A percentile compares a stretch with the other conserved stretches of the same genome.
Evolutionary conservation across 495 filamentous ascomycete genomes (phyloP).

Genomic region (Penicillium bovifimosum): DNA sequence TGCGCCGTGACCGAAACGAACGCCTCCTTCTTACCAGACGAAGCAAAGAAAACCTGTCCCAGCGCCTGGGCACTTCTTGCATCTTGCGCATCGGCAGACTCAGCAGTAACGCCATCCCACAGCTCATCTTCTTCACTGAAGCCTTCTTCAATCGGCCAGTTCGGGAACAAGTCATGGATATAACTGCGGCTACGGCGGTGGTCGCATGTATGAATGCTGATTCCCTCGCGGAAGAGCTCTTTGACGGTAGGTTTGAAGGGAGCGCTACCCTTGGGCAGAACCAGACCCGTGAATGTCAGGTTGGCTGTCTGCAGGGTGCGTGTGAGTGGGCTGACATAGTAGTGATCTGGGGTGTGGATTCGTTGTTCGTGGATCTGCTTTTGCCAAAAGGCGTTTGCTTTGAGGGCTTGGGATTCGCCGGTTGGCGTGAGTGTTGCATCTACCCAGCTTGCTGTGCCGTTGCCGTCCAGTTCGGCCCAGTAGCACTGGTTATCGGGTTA

Average conservation of each 20-base stretch:
- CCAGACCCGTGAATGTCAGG: slow-evolving; percentile 53
- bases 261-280: slow-evolving; percentile 37
- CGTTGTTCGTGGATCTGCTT: slow-evolving; percentile 43
- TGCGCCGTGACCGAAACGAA: slow-evolving; percentile 66
- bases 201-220: slow-evolving; percentile 77
- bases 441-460: slow-evolving; percentile 58
- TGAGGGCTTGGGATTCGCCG: slow-evolving; percentile 57
- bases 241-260: slow-evolving; percentile 60
- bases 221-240: slow-evolving; percentile 65
- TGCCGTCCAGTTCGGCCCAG: slow-evolving; percentile 66
- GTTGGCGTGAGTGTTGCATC: slow-evolving; percentile 61
- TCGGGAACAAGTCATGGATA: slow-evolving; percentile 54
- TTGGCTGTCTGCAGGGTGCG: slow-evolving; percentile 63
- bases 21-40: slow-evolving; percentile 33
- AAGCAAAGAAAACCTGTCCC: slow-evolving; percentile 54
- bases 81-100: slow-evolving; percentile 51
- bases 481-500: slow-evolving; percentile 49
- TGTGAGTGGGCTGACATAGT: slow-evolving; percentile 64
- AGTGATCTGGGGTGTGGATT: slow-evolving; percentile 59
- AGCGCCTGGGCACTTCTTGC: slow-evolving; percentile 50
- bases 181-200: slow-evolving; percentile 52
- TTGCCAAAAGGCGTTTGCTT: slow-evolving; percentile 60
- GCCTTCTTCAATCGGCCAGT: slow-evolving; percentile 54
- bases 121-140: slow-evolving; percentile 59
- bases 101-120: slow-evolving; percentile 52